Evolutionary conservation across 441 rosid genomes (phyloP).

Genomic region (Hura crepitans): DNA sequence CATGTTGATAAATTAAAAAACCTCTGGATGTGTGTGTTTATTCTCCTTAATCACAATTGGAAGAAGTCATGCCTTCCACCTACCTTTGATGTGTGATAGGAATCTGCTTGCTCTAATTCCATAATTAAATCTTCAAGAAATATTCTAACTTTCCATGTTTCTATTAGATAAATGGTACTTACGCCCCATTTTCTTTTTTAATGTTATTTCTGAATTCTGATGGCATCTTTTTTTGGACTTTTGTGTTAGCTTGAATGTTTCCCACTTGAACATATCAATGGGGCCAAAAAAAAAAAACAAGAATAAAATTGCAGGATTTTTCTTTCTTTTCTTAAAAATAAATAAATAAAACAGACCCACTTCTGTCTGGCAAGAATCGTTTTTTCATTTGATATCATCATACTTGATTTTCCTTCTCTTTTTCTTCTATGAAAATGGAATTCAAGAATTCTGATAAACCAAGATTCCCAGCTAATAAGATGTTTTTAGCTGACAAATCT

Average conservation of each 20-base stretch:
- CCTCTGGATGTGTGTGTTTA: too few relatives aligned
- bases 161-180: background rate
- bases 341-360: background rate
- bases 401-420: background rate
- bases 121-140: too few relatives aligned
- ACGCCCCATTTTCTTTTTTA: background rate
- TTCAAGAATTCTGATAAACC: too few relatives aligned
- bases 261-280: background rate
- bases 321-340: too few relatives aligned
- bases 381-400: background rate
- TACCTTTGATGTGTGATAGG: background rate
- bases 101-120: too few relatives aligned
- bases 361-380: background rate
- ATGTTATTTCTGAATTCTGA: background rate
- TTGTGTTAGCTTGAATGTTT: constrained; percentile 1
- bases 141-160: background rate
- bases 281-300: background rate
- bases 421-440: background rate
- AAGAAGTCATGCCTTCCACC: too few relatives aligned
- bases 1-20: too few relatives aligned
- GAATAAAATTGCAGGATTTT: too few relatives aligned
- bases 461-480: too few relatives aligned
- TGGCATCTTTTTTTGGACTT: constrained; percentile 8
- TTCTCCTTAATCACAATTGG: too few relatives aligned
- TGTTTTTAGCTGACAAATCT: too few relatives aligned